These are phyloP conservation scores for Mycena galopus DNA, from an alignment of 768 basidiomycete genomes.

Conservation along the genomic window DNA sequence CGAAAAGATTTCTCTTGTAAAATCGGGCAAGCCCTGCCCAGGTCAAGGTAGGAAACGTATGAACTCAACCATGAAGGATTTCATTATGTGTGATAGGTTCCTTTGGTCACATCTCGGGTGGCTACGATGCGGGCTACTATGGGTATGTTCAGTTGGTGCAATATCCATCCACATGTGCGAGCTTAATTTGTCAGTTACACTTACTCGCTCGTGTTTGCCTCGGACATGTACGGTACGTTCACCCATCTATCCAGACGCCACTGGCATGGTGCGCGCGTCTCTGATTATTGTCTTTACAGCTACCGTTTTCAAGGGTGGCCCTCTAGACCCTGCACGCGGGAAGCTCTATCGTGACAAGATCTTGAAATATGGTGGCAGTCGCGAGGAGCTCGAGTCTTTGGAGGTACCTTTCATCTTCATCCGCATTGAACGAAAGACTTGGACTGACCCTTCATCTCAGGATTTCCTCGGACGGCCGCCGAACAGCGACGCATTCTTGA, in stretches of 20 bases:
- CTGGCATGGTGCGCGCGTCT: not conserved
- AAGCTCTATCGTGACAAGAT: constrained; percentile 82
- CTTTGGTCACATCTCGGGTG: constrained; percentile 84
- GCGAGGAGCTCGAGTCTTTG: constrained; percentile 86
- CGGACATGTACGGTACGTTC: constrained; percentile 67
- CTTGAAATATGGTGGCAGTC: constrained; percentile 78
- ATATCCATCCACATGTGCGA: not conserved
- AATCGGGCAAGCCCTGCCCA: constrained; percentile 67
- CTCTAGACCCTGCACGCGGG: constrained; percentile 77
- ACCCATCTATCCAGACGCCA: not conserved
- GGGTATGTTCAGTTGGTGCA: constrained; percentile 51
- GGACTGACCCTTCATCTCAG: constrained; percentile 51
- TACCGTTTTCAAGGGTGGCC: constrained; percentile 86
- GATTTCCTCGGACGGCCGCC: constrained; percentile 84
- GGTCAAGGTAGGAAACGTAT: constrained; percentile 68
- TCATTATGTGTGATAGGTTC: constrained; percentile 50
- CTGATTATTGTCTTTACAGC: constrained; percentile 47
- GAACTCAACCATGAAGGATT: not conserved
- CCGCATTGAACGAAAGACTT: not conserved
- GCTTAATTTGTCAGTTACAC: constrained; percentile 58
- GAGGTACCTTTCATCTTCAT: constrained; percentile 57
- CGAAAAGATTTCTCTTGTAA: constrained; percentile 77
- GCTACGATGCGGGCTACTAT: constrained; percentile 73
- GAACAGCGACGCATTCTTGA: constrained; percentile 80
- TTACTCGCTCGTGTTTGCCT: constrained; percentile 77